Conservation (phyloP, 139 green algal species). For the Chlorella ohadii region DNA sequence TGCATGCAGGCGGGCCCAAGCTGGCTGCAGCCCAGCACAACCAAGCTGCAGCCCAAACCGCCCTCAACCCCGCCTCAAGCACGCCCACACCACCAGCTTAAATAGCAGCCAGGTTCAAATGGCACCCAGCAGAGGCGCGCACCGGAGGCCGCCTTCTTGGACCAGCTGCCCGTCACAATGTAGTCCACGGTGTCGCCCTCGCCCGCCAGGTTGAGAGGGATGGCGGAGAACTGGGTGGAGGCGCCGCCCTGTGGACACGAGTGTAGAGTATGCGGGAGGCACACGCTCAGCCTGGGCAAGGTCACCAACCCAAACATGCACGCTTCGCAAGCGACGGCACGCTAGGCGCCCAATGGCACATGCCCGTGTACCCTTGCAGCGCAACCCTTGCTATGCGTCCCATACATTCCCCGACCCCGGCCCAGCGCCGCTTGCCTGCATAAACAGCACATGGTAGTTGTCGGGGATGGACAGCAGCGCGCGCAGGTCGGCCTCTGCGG, state of each 20-base stretch:
- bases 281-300: constrained; percentile 38
- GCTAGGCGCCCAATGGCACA: no score
- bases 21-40: no score
- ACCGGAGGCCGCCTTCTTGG: constrained; percentile 86
- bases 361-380: no score
- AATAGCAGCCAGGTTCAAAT: no score
- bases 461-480: constrained; percentile 91
- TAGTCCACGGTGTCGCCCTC: constrained; percentile 88
- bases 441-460: constrained; percentile 96
- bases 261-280: constrained; percentile 93
- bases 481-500: constrained; percentile 95
- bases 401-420: no score
- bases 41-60: no score
- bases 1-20: no score
- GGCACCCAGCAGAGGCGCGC: background rate
- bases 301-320: constrained; percentile 42
- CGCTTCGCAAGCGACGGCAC: background rate
- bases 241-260: constrained; percentile 93
- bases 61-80: no score
- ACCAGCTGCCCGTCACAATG: constrained; percentile 94
- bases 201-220: constrained; percentile 92
- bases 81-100: no score
- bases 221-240: constrained; percentile 92
- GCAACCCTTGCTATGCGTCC: no score
- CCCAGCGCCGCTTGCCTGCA: constrained; percentile 56